A percentile compares a stretch with the other conserved stretches of the same genome.
These are phyloP conservation scores for Fusarium sp. DNA, from an alignment of 2,329 filamentous ascomycete genomes.

Conservation along the genomic window DNA sequence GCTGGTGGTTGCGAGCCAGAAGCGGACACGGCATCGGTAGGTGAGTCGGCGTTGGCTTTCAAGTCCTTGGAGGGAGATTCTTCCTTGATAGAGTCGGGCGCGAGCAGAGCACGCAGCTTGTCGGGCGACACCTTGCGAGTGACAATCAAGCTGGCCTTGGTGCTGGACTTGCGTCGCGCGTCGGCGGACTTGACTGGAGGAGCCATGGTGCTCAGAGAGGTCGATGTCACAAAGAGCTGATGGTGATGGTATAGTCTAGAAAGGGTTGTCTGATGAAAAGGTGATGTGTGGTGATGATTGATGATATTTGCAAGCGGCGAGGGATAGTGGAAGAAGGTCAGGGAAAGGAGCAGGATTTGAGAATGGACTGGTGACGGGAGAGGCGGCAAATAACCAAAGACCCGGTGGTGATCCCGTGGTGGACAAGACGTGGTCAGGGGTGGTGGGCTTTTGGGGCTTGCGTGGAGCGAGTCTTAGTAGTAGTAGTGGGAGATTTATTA, in stretches of 20 bases:
- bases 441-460: conserved; percentile 44
- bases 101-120: conserved; percentile 59
- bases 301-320: conserved; percentile 11
- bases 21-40: conserved; percentile 51
- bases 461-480: conserved; percentile 38
- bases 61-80: conserved; percentile 52
- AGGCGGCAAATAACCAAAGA: conserved; percentile 39
- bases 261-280: conserved; percentile 3
- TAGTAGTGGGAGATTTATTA: conserved; percentile 36
- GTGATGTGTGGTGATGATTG: neutral
- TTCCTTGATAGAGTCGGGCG: conserved; percentile 53
- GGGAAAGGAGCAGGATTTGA: conserved; percentile 32
- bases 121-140: conserved; percentile 61
- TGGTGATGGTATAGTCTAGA: conserved; percentile 12
- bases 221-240: conserved; percentile 17
- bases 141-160: conserved; percentile 53
- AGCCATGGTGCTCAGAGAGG: conserved; percentile 43
- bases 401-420: conserved; percentile 43
- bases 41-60: conserved; percentile 54
- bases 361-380: conserved; percentile 39
- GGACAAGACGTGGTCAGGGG: conserved; percentile 42
- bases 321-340: conserved; percentile 13
- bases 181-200: conserved; percentile 46
- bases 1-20: conserved; percentile 42
- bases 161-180: conserved; percentile 50